Evolutionary conservation across 495 filamentous ascomycete species (phyloP).

Genomic region (Penicillium goetzii): DNA sequence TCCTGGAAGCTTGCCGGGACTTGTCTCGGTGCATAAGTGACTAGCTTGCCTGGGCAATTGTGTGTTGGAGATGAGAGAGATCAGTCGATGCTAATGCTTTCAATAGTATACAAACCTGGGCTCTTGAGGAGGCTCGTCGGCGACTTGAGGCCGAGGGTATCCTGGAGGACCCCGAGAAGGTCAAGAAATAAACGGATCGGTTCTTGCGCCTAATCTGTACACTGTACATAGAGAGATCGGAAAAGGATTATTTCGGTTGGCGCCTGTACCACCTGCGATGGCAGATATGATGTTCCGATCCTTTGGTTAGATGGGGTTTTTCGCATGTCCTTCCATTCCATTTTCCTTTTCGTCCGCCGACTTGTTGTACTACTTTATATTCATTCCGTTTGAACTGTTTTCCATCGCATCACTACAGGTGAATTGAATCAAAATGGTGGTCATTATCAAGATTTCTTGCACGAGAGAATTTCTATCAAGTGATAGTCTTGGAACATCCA

Average conservation of each 20-base stretch:
- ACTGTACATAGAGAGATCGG: slow-evolving; percentile 54
- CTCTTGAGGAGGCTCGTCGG: slow-evolving; percentile 91
- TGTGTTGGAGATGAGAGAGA: slow-evolving; percentile 8
- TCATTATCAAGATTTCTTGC: slow-evolving; percentile 21
- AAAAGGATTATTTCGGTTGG: slow-evolving; percentile 40
- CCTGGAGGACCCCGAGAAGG: slow-evolving; percentile 70
- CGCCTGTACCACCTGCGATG: slow-evolving; percentile 37
- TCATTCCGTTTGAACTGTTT: slow-evolving; percentile 37
- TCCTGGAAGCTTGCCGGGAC: not conserved
- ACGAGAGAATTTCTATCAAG: not conserved
- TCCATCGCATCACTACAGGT: slow-evolving; percentile 35
- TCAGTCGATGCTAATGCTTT: slow-evolving; percentile 29
- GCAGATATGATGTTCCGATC: slow-evolving; percentile 43
- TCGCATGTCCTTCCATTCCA: slow-evolving; percentile 41
- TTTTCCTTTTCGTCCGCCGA: slow-evolving; percentile 23
- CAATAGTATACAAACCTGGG: slow-evolving; percentile 96
- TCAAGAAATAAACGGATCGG: slow-evolving; percentile 39
- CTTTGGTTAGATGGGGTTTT: slow-evolving; percentile 47
- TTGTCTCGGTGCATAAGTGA: not conserved
- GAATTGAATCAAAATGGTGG: slow-evolving; percentile 28
- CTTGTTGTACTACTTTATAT: slow-evolving; percentile 45
- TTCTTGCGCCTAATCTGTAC: slow-evolving; percentile 41
- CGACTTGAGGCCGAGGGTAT: slow-evolving; percentile 95
- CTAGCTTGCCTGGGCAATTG: not conserved
- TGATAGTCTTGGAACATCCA: not conserved